Evolutionary conservation across 495 filamentous ascomycete species (phyloP).

Genomic region (Annulohypoxylon maeteangense): DNA sequence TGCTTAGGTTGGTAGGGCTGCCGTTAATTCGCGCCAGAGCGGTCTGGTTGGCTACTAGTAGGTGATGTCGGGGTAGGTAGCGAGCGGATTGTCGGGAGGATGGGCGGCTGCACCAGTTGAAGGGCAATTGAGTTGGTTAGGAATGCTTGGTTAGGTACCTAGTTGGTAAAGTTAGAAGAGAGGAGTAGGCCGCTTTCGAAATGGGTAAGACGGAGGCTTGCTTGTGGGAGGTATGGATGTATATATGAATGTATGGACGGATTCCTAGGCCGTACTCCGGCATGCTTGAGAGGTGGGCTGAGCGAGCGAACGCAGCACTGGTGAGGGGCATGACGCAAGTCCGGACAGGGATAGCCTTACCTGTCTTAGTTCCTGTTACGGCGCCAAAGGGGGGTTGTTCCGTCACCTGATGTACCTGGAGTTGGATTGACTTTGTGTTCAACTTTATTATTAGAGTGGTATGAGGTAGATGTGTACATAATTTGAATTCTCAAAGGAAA

Average conservation of each 20-base stretch:
- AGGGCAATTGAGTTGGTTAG: slow-evolving; percentile 4
- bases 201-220: slow-evolving; percentile 10
- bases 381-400: slow-evolving; percentile 20
- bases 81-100: slow-evolving; percentile 4
- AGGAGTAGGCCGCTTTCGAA: background rate
- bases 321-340: slow-evolving; percentile 47
- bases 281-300: slow-evolving; percentile 27
- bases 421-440: background rate
- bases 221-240: background rate
- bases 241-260: no score
- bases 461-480: background rate
- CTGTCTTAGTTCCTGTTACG: slow-evolving; percentile 19
- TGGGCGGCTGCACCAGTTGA: slow-evolving; percentile 2
- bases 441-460: slow-evolving; percentile 18
- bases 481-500: background rate
- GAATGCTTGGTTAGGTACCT: background rate
- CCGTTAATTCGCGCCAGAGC: background rate
- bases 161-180: background rate
- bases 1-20: background rate
- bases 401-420: slow-evolving; percentile 18
- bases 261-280: background rate
- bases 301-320: slow-evolving; percentile 11
- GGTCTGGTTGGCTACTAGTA: background rate
- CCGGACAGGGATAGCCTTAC: slow-evolving; percentile 34
- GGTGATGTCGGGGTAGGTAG: background rate